Conservation (phyloP, 495 filamentous ascomycete species). For the Clavariopsis aquatica region DNA sequence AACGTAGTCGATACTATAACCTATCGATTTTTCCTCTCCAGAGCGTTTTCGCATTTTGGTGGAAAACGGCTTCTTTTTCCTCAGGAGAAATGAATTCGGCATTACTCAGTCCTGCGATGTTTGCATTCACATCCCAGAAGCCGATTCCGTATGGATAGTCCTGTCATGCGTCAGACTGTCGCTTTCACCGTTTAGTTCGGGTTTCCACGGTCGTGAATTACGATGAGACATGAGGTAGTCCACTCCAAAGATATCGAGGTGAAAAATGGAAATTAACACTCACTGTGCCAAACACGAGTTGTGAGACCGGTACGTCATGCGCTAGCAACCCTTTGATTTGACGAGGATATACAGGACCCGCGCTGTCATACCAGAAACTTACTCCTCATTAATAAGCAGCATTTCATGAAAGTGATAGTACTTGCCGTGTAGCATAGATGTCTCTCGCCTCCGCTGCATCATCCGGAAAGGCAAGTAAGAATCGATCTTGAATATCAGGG, state of each 20-base stretch:
- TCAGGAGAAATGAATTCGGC: conserved; percentile 28
- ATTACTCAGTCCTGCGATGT: conserved; percentile 26
- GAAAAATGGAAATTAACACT: conserved; percentile 4
- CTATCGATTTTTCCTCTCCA: conserved; percentile 26
- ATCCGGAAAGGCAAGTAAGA: conserved; percentile 33
- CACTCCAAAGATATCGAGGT: not conserved
- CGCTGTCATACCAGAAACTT: conserved; percentile 39
- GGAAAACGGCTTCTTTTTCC: conserved; percentile 31
- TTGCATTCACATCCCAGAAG: conserved; percentile 35
- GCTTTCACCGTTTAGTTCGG: not conserved
- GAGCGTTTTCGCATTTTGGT: conserved; percentile 19
- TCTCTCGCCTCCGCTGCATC: conserved; percentile 26
- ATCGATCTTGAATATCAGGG: conserved; percentile 37
- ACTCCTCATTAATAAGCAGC: not conserved
- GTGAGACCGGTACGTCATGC: conserved; percentile 34
- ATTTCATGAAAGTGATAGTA: not conserved
- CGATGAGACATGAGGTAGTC: not conserved
- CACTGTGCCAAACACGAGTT: conserved; percentile 39
- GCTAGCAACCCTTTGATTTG: conserved; percentile 39
- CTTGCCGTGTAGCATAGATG: conserved; percentile 27
- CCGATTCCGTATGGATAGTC: conserved; percentile 38
- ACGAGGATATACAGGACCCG: conserved; percentile 37
- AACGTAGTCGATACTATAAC: not conserved
- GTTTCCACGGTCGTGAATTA: not conserved
- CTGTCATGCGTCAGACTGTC: not conserved